Evolutionary conservation across 1,284 basidiomycete genomes (phyloP).

Genomic region (Boletus semigastroideus): DNA sequence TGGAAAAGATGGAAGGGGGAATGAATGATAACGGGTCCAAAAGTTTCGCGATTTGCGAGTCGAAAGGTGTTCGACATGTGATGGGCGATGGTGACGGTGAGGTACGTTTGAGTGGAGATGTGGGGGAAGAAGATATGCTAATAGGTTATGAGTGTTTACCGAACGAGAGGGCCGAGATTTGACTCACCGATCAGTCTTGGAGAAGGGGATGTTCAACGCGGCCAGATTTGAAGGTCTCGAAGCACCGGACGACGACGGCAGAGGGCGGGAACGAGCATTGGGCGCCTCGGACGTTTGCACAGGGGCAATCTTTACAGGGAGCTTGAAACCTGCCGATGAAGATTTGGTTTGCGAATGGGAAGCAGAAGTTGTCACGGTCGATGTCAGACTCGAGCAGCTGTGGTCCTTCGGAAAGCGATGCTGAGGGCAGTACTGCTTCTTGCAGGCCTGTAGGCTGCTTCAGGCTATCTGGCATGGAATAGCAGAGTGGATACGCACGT

Average conservation of each 20-base stretch:
- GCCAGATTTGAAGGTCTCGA: constrained; percentile 13
- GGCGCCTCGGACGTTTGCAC: constrained; percentile 8
- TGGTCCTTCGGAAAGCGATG: constrained; percentile 76
- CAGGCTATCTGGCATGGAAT: neutral
- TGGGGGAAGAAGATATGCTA: constrained; percentile 42
- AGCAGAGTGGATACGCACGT: constrained; percentile 45
- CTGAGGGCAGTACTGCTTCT: constrained; percentile 64
- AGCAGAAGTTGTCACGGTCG: constrained; percentile 13
- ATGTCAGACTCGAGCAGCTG: constrained; percentile 41
- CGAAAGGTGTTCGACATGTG: constrained; percentile 20
- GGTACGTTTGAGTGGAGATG: constrained; percentile 14
- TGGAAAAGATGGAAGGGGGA: constrained; percentile 63
- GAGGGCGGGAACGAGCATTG: constrained; percentile 7
- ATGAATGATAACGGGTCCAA: constrained; percentile 52
- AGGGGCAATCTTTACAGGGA: constrained; percentile 3
- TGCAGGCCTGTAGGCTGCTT: constrained; percentile 53
- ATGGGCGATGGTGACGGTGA: constrained; percentile 13
- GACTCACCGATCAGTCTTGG: constrained; percentile 70
- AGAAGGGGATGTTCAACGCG: constrained; percentile 49
- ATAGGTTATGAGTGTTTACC: constrained; percentile 68
- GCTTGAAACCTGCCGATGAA: constrained; percentile 8
- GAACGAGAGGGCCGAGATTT: constrained; percentile 27
- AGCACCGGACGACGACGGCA: constrained; percentile 13
- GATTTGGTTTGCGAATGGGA: constrained; percentile 12
- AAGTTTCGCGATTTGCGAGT: constrained; percentile 28